Percentiles rank a stretch among this genome's conserved stretches.
These are phyloP conservation scores for Schizonepeta tenuifolia DNA, from an alignment of 257 asterid genomes.

Conservation along the genomic window DNA sequence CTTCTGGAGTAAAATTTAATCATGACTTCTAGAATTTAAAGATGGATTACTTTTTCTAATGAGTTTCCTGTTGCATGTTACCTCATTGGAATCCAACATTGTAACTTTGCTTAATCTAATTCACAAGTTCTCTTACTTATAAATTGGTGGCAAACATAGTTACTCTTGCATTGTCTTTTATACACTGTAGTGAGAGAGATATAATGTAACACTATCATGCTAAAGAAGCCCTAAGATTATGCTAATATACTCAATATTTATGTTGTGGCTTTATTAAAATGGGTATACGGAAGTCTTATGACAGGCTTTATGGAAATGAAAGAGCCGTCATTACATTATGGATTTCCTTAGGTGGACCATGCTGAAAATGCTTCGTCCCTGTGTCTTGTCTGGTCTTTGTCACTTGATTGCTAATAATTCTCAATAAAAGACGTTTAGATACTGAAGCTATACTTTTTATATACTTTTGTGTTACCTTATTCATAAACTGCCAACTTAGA, in stretches of 20 bases:
- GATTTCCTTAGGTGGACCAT: neutral
- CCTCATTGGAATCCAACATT: neutral
- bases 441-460: neutral
- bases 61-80: constrained; percentile 1
- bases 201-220: neutral
- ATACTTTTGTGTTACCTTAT: neutral
- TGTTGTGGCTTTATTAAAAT: neutral
- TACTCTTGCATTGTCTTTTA: neutral
- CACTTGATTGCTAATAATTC: neutral
- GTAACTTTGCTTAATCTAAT: neutral
- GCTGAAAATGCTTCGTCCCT: neutral
- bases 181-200: constrained; percentile 3
- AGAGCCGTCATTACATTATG: constrained; percentile 1
- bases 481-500: neutral
- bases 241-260: neutral
- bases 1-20: neutral
- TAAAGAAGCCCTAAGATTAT: neutral
- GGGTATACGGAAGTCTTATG: constrained; percentile 1
- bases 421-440: neutral
- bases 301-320: constrained; percentile 18
- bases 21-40: neutral
- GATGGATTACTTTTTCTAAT: neutral
- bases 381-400: constrained; percentile 12
- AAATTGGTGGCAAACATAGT: neutral
- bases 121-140: neutral